Conservation (phyloP, 164 flowering plant species). For the Aristolochia fimbriata region DNA sequence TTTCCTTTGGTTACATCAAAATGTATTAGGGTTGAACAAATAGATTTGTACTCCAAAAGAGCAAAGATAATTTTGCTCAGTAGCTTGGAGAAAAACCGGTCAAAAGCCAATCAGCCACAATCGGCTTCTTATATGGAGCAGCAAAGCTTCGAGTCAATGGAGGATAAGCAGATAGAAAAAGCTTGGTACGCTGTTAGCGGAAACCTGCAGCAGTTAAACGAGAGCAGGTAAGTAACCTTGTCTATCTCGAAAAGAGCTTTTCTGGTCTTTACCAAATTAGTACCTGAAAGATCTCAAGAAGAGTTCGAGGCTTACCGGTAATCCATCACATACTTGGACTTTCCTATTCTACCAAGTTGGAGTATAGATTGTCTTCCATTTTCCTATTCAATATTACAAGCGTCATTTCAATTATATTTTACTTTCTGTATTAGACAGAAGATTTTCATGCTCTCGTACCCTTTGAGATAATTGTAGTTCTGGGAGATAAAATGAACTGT, state of each 20-base stretch:
- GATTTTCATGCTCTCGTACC: background rate
- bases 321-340: slow-evolving; percentile 72
- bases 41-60: no score
- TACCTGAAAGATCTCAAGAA: background rate
- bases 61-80: no score
- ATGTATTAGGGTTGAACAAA: no score
- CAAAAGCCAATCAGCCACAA: no score
- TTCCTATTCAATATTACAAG: slow-evolving; percentile 22
- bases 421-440: background rate
- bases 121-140: slow-evolving; percentile 39
- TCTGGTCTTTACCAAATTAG: background rate
- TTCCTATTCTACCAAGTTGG: slow-evolving; percentile 79
- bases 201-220: slow-evolving; percentile 40
- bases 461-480: background rate
- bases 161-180: slow-evolving; percentile 82
- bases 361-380: slow-evolving; percentile 66
- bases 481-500: background rate
- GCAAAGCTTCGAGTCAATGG: slow-evolving; percentile 90
- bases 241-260: background rate
- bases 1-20: no score
- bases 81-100: no score
- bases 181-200: slow-evolving; percentile 95
- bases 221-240: background rate
- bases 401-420: background rate
- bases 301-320: slow-evolving; percentile 45